Evolutionary conservation across 2,329 filamentous ascomycete species (phyloP), one percentile per base, ranked within the genome.

Genomic region (Diaporthe caulivora): DNA sequence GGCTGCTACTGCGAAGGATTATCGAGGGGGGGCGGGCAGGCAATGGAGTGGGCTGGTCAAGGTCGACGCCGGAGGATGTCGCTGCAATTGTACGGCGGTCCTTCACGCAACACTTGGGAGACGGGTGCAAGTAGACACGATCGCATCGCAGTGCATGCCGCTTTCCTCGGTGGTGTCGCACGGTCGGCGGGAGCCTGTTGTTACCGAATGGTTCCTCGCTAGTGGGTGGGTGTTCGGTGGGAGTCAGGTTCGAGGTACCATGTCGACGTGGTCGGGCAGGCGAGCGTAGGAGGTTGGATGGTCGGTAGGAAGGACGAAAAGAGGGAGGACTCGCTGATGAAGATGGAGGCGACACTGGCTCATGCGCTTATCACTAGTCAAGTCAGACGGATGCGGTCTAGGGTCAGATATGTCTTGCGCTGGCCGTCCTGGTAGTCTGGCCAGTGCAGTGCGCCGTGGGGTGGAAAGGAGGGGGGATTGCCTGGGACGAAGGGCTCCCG

Each of bases 81-180:
- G 68, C 44, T 69, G 68, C 44, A 44, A 26, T 60, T 34, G 54
- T 69, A 69, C 73, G 53, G 60, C 67, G 55, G 54, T 64, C 71
- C 74, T 73, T 75, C 71, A 73, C 71, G 47, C 58, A 73, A 71
- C 53, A 57, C 65, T 75, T 47, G 74, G 71, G n/a, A 73, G 67
- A 65, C 71, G 71, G 60, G 54, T 68, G 58, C 71, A 71, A 26
- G 64, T 75, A 70, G 37, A 73, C 53, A 73, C 71, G 67, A 69
- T 73, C 71, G 71, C 74, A 75, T 75, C 74, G 74, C 74, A 71
- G 74, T 75, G 73, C 71, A 73, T 71, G 47, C 74, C 71, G 68
- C 31, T 37, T 11, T 62, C 15, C 15, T 21, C 17, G 24, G 31
- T 60, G 49, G 21, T 53, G 31, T 53, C 68, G 47, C 34, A 53